These are phyloP conservation scores for Sordaria brevicollis DNA, from an alignment of 495 filamentous ascomycete species.

Conservation along the genomic window DNA sequence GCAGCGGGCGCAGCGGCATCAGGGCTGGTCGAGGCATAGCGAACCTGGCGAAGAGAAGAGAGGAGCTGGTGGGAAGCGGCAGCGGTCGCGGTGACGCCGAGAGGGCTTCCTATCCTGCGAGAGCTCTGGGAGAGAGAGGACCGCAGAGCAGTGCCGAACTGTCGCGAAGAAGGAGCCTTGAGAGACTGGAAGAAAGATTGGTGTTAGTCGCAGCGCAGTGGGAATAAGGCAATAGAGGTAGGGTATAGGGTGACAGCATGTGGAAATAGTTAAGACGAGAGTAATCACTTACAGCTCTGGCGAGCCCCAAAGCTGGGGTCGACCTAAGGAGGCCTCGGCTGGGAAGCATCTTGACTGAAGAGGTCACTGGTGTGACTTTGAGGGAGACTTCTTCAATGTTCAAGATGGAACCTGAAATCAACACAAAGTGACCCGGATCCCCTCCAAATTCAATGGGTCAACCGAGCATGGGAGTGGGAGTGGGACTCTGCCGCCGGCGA, in stretches of 20 bases:
- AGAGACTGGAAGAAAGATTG: background rate
- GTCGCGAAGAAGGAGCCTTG: conserved; percentile 6
- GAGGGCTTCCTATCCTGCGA: conserved; percentile 12
- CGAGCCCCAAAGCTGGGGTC: conserved; percentile 29
- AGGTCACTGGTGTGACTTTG: background rate
- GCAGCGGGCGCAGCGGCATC: conserved; percentile 1
- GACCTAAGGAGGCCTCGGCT: conserved; percentile 41
- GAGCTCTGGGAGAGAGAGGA: background rate
- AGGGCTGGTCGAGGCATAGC: conserved; percentile 25
- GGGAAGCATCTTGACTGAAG: conserved; percentile 36
- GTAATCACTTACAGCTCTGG: conserved; percentile 16
- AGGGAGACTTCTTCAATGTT: background rate
- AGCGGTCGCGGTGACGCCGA: conserved; percentile 2
- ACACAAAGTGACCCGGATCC: background rate
- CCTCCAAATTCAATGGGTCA: background rate
- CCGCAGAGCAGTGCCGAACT: conserved; percentile 22
- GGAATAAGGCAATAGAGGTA: background rate
- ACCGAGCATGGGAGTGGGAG: background rate
- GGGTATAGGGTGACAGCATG: background rate
- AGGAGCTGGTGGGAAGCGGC: conserved; percentile 7
- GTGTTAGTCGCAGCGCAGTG: background rate
- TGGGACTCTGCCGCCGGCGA: background rate
- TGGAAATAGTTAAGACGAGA: background rate
- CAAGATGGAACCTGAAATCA: background rate
- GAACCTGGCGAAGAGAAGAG: conserved; percentile 11